These are phyloP conservation scores for Creolimax fragrantissima DNA, from an alignment of 78 protist genomes.

Conservation along the genomic window DNA sequence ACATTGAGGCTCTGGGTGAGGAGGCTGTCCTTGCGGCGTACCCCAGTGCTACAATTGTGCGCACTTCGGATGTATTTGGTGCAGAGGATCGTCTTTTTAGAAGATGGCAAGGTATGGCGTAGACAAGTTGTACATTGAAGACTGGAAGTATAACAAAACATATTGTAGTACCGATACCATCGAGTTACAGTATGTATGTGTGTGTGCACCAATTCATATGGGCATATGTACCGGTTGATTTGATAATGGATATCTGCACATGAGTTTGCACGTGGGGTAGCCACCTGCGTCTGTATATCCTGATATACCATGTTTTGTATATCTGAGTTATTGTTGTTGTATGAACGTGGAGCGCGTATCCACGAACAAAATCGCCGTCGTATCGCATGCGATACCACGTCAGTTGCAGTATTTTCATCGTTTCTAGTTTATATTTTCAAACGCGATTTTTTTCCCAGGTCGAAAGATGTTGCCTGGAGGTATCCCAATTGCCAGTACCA, in stretches of 20 bases:
- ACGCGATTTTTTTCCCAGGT: background rate
- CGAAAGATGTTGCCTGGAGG: background rate
- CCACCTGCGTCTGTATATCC: background rate
- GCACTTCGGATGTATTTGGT: slow-evolving; percentile 27
- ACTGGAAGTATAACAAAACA: background rate
- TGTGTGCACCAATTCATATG: background rate
- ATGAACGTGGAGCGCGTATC: background rate
- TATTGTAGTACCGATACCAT: background rate
- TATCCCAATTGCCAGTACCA: background rate
- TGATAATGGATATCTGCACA: too few species aligned
- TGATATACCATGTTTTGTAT: background rate
- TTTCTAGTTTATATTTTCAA: background rate
- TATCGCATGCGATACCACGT: background rate
- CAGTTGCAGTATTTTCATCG: background rate
- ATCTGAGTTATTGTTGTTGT: background rate
- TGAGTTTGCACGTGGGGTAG: too few species aligned
- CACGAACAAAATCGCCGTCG: background rate
- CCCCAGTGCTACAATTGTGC: slow-evolving; percentile 42
- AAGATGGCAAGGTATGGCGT: background rate
- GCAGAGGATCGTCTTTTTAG: slow-evolving; percentile 44
- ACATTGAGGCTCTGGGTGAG: slow-evolving; percentile 30
- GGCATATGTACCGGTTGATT: too few species aligned
- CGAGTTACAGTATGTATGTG: background rate
- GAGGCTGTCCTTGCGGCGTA: slow-evolving; percentile 9
- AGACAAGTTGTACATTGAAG: background rate